Evolutionary conservation across 306 rosid species (phyloP).

Genomic region (Morella rubra): DNA sequence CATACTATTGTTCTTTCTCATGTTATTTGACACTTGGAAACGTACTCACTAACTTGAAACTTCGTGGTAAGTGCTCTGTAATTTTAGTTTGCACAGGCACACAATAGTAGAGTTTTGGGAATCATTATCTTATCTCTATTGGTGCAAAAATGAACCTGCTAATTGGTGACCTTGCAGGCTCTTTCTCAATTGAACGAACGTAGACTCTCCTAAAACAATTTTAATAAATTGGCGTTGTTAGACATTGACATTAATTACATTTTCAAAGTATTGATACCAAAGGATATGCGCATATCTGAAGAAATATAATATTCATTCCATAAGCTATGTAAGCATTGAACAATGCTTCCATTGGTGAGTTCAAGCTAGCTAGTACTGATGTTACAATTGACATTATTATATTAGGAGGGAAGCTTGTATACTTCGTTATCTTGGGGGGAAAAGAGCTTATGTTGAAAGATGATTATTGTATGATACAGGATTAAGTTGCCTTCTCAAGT

Average conservation of each 20-base stretch:
- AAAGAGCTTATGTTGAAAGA: neutral
- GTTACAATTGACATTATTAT: neutral
- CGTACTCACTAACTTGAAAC: neutral
- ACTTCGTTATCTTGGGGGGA: neutral
- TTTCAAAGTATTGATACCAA: slow-evolving; percentile 8
- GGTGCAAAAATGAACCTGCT: neutral
- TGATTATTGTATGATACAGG: neutral
- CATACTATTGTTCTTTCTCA: neutral
- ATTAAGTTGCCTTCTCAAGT: neutral
- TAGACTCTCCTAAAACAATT: neutral
- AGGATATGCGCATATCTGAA: neutral
- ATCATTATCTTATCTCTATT: too few relatives aligned
- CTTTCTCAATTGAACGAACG: neutral
- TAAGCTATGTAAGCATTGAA: neutral
- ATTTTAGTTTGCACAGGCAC: neutral
- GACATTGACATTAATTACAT: slow-evolving; percentile 14
- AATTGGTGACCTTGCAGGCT: neutral
- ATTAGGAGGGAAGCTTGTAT: neutral
- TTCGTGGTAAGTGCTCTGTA: neutral
- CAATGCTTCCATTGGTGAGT: slow-evolving; percentile 6
- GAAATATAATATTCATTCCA: neutral
- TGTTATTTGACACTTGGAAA: neutral
- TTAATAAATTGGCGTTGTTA: neutral
- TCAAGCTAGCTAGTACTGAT: slow-evolving; percentile 7
- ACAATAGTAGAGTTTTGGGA: too few relatives aligned